Percentiles rank a stretch among this genome's conserved stretches.
phyloP scores from a whole-genome alignment of 2,329 filamentous ascomycete species.

The Verticillium longisporum region DNA sequence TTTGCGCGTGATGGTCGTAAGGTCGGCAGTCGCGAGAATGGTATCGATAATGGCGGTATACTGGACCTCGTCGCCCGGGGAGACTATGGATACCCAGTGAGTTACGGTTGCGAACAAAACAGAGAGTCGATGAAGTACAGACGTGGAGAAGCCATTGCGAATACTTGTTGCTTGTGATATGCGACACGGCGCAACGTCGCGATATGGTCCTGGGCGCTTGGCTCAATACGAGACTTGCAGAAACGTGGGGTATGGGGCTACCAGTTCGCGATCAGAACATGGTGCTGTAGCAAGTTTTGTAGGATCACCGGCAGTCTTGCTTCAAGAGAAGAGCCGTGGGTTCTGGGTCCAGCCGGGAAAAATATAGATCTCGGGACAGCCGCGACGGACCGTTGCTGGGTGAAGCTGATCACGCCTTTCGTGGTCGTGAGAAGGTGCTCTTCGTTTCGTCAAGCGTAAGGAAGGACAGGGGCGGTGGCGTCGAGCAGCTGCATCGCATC shows the following conservation, averaged over 20 bases:
- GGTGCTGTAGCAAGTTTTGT: neutral
- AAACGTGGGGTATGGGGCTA: neutral
- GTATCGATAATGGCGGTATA: slow-evolving; percentile 55
- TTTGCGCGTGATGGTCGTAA: slow-evolving; percentile 58
- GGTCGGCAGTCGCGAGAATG: slow-evolving; percentile 50
- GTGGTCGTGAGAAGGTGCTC: too few relatives aligned
- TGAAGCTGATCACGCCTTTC: too few relatives aligned
- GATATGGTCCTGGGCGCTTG: neutral
- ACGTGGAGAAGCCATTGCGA: slow-evolving; percentile 11
- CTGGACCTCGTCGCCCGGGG: slow-evolving; percentile 37
- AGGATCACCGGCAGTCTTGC: neutral
- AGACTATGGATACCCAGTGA: slow-evolving; percentile 28
- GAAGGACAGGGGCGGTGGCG: neutral
- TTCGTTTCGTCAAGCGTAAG: neutral
- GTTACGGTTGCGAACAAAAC: neutral
- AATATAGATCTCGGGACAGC: too few relatives aligned
- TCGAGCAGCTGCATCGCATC: neutral
- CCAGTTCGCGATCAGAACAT: neutral
- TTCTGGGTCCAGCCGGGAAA: neutral
- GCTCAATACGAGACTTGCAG: neutral
- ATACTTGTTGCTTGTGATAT: neutral
- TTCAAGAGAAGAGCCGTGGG: neutral
- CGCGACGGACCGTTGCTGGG: too few relatives aligned
- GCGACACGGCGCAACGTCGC: neutral
- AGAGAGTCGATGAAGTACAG: neutral